A percentile compares a stretch with the other conserved stretches of the same genome.
These are phyloP conservation scores for Leptomonas pyrrhocoris DNA, from an alignment of 208 protist species.

Conservation along the genomic window DNA sequence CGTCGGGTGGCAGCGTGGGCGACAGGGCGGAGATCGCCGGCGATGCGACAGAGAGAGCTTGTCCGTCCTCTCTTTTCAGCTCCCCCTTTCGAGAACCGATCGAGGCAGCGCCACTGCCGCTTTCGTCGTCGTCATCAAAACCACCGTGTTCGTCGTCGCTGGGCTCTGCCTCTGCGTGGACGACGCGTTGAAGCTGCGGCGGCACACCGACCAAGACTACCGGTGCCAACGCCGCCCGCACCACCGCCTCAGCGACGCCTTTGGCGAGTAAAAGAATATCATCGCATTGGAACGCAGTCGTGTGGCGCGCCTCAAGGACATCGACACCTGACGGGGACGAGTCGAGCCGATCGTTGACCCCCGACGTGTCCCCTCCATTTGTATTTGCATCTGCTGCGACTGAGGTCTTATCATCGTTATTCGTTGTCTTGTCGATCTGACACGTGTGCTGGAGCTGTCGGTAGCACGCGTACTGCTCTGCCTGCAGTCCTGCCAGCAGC, in stretches of 20 bases:
- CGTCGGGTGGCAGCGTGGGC: slow-evolving; percentile 12
- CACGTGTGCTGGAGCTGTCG: slow-evolving; percentile 1
- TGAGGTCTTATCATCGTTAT: neutral
- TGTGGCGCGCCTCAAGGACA: neutral
- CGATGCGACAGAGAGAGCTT: neutral
- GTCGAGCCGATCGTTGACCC: neutral
- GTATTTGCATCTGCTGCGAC: neutral
- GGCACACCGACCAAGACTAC: slow-evolving; percentile 6
- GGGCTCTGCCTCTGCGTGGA: neutral
- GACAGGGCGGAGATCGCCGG: slow-evolving; percentile 16
- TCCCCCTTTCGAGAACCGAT: too few species aligned
- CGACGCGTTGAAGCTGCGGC: neutral
- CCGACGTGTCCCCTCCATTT: neutral
- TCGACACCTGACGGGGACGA: neutral
- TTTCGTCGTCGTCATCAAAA: neutral
- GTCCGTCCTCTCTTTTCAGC: too few species aligned
- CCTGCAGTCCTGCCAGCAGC: slow-evolving; percentile 26
- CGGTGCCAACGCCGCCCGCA: slow-evolving; percentile 19
- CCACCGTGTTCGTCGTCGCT: neutral
- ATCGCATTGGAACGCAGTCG: slow-evolving; percentile 9
- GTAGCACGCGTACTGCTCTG: slow-evolving; percentile 33
- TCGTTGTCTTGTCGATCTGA: neutral
- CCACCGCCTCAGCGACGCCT: slow-evolving; percentile 19
- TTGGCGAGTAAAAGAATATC: slow-evolving; percentile 24
- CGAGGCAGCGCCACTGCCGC: neutral